Conservation (phyloP, 2,329 filamentous ascomycete species). For the Colletotrichum viniferum region DNA sequence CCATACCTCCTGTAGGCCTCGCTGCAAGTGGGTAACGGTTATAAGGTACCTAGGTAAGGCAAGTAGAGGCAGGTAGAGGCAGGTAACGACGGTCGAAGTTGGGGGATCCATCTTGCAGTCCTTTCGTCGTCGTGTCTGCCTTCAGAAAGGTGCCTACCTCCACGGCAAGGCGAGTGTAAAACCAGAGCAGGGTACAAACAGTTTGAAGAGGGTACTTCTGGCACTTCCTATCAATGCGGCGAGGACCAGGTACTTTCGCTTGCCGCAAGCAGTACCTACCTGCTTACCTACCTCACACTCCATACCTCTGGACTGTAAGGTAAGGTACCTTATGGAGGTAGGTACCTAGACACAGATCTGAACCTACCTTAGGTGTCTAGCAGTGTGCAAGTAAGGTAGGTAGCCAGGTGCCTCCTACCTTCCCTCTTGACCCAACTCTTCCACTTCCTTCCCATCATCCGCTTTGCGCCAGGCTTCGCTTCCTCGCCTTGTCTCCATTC, state of each 20-base stretch:
- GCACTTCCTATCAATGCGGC: background rate
- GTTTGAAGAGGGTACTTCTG: background rate
- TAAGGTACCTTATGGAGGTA: background rate
- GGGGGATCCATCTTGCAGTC: background rate
- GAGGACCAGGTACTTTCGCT: background rate
- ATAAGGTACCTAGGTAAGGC: background rate
- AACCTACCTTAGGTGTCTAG: background rate
- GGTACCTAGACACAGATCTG: background rate
- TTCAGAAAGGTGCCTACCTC: background rate
- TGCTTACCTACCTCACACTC: background rate
- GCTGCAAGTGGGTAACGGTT: background rate
- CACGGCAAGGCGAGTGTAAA: background rate
- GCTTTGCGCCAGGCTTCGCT: slow-evolving; percentile 15
- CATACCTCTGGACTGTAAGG: background rate
- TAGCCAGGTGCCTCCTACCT: background rate
- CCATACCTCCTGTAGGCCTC: background rate
- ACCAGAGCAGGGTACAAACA: background rate
- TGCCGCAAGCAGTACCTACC: background rate
- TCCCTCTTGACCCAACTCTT: background rate
- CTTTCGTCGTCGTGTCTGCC: background rate
- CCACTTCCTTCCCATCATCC: slow-evolving; percentile 9
- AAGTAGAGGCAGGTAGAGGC: too few species aligned
- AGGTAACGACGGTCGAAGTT: background rate
- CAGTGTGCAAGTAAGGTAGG: background rate
- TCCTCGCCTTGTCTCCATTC: background rate